Base-by-base conservation (phyloP, 1,284 basidiomycete genomes). In the Neolentinus lepideus region DNA sequence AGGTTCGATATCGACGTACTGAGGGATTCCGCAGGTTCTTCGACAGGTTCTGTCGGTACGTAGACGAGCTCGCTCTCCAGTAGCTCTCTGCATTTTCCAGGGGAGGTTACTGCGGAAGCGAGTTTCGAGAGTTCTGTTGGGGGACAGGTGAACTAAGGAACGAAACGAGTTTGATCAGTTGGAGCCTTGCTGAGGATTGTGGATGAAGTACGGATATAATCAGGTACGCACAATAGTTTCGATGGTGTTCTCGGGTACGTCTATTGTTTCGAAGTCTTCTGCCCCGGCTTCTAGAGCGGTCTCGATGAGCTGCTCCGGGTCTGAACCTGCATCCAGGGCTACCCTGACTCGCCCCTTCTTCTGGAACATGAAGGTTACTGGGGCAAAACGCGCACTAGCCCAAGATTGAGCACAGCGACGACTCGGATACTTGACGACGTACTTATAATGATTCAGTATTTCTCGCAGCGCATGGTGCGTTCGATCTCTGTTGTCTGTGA, bases 281-380 rank as follows among this genome's bases (percentile, higher is more conserved):
- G 79, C 76, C 6, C 77, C 82, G 29, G 77, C 71, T 54, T 72
- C 68, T 19, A 82, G 60, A 1, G 75, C 79, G n/a, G 67, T 60
- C 48, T 80, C 75, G 57, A 86, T 73, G n/a, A 84, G 63, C 31
- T 67, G 64, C 53, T 83, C 81, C 26, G 78, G 38, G 60, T 78
- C 76, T 54, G 79, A 74, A 29, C 73, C 73, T n/a, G 69, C 63
- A 35, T 73, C 72, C 6, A 83, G 62, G 14, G 72, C 63, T n/a
- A 90, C 73, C 54, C 76, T 77, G 45, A 92, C 80, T 46, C 78
- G 71, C 10, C 88, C 90, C 65, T 80, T 78, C 54, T 84, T 79
- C 58, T 82, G 75, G 65, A 93, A 94, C 75, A 92, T 80, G 69
- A 85, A 94, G 51, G 79, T 78, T 14, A 92, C 88, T 1, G 88